phyloP scores from a whole-genome alignment of 2,329 filamentous ascomycete species.

The Fusarium sp. region DNA sequence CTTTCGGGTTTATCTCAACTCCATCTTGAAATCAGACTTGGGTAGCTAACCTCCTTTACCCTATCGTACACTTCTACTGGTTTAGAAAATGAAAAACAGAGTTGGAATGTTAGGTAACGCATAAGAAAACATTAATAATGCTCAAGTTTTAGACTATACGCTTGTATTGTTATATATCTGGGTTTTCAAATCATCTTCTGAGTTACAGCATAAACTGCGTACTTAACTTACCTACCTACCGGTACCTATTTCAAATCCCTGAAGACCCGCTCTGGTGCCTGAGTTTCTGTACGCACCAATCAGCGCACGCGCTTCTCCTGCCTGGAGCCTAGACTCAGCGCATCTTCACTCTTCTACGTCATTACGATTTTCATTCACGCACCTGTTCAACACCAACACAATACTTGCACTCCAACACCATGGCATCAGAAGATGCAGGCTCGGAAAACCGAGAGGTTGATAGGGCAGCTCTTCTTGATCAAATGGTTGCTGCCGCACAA shows the following conservation, averaged over 20 bases:
- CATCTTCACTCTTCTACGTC: constrained; percentile 37
- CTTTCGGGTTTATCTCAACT: too few relatives aligned
- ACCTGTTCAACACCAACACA: constrained; percentile 5
- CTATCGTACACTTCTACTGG: too few relatives aligned
- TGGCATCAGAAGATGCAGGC: constrained; percentile 48
- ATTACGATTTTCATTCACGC: constrained; percentile 28
- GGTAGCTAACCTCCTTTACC: too few relatives aligned
- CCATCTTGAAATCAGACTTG: too few relatives aligned
- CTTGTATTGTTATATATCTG: too few relatives aligned
- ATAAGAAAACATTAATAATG: too few relatives aligned
- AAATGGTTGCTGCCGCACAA: constrained; percentile 54
- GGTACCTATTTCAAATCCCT: neutral
- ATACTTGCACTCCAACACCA: constrained; percentile 24
- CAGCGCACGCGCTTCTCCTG: constrained; percentile 11
- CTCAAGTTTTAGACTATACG: too few relatives aligned
- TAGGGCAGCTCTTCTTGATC: constrained; percentile 49
- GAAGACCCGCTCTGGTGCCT: constrained; percentile 31
- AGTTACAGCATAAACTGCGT: too few relatives aligned
- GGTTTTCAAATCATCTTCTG: too few relatives aligned
- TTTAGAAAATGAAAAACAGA: too few relatives aligned
- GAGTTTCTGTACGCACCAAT: constrained; percentile 37
- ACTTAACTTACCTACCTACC: too few relatives aligned
- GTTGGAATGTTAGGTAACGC: too few relatives aligned
- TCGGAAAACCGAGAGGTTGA: constrained; percentile 43
- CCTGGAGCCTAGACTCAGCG: constrained; percentile 23